phyloP scores from a whole-genome alignment of 2,329 filamentous ascomycete species.

The Colletotrichum sp. region DNA sequence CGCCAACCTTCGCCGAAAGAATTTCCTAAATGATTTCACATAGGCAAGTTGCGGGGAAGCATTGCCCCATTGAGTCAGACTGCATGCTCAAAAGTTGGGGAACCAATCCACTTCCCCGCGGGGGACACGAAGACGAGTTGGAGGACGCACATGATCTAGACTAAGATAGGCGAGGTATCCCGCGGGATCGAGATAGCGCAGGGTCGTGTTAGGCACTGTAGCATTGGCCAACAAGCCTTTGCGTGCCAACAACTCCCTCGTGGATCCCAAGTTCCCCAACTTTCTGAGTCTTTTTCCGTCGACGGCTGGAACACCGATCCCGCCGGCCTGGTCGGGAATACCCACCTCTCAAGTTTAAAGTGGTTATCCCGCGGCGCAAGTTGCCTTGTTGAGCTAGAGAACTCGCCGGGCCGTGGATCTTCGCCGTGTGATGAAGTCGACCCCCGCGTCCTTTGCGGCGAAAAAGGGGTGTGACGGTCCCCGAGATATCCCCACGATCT shows the following conservation, averaged over 20 bases:
- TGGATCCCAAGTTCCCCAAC: not conserved
- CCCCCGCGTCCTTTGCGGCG: not conserved
- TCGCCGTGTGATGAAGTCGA: not conserved
- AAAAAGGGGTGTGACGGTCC: not conserved
- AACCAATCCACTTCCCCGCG: conserved; percentile 16
- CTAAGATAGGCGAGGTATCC: conserved; percentile 6
- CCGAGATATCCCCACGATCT: conserved; percentile 8
- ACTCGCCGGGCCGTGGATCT: not conserved
- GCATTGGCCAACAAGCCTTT: not conserved
- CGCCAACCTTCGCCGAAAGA: not conserved
- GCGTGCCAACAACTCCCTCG: not conserved
- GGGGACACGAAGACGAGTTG: not conserved
- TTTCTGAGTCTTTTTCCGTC: not conserved
- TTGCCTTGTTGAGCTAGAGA: not conserved
- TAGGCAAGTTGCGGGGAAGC: not conserved
- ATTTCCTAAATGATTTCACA: not conserved
- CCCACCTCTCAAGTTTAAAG: not conserved
- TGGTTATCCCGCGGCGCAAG: not conserved
- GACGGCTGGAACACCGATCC: not conserved
- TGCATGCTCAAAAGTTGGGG: not conserved
- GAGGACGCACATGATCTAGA: not conserved
- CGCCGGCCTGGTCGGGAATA: not conserved
- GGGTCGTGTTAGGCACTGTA: not conserved
- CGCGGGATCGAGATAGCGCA: not conserved
- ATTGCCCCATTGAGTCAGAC: not conserved